These are phyloP conservation scores for Suhomyces bokatorum DNA, from an alignment of 1,139 yeast species.

Conservation along the genomic window DNA sequence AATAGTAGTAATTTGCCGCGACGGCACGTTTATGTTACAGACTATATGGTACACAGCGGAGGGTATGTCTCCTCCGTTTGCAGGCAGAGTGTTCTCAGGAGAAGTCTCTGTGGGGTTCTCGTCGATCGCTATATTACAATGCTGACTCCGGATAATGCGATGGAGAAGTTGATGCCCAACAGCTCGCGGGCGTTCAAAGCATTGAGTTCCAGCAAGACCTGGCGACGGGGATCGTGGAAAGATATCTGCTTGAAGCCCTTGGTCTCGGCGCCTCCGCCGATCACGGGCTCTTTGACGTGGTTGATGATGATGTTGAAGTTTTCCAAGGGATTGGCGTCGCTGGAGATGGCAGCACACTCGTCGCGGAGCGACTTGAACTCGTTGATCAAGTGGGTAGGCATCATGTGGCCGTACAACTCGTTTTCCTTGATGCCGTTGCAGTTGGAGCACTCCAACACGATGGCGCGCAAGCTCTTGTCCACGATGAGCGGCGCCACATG, in stretches of 20 bases:
- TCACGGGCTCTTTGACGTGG: constrained; percentile 65
- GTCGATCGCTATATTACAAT: constrained; percentile 19
- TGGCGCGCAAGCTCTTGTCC: constrained; percentile 43
- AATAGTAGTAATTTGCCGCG: no score
- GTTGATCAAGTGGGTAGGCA: constrained; percentile 59
- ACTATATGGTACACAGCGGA: no score
- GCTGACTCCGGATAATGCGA: constrained; percentile 55
- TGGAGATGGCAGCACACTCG: constrained; percentile 17
- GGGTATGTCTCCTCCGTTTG: not conserved
- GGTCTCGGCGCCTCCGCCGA: constrained; percentile 12
- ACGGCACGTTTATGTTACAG: no score
- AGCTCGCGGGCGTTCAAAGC: constrained; percentile 34
- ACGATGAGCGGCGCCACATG: constrained; percentile 49
- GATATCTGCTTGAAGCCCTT: constrained; percentile 7
- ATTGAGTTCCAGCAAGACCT: constrained; percentile 50
- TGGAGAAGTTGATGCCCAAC: constrained; percentile 47
- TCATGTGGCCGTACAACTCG: constrained; percentile 73
- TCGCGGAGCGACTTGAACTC: constrained; percentile 51
- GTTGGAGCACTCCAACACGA: constrained; percentile 79
- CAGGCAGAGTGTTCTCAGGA: no score
- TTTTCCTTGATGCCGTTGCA: constrained; percentile 45
- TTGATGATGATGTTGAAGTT: constrained; percentile 61
- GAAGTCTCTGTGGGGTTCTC: no score
- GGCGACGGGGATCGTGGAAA: constrained; percentile 52
- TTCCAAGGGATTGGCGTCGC: constrained; percentile 32